phyloP scores from a whole-genome alignment of 441 rosid species.

The Croton laevigatus region DNA sequence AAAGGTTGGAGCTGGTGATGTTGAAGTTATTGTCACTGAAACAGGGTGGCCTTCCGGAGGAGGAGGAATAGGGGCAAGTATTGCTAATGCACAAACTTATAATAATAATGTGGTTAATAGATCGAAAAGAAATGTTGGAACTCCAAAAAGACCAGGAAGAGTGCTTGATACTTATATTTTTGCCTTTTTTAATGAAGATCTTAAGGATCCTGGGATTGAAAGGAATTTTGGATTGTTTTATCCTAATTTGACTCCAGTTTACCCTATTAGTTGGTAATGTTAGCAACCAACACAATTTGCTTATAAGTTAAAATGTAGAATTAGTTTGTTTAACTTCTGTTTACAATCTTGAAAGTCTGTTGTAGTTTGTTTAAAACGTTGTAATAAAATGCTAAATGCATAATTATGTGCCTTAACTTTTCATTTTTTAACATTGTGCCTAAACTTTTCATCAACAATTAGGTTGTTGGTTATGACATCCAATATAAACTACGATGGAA shows the following conservation, averaged over 20 bases:
- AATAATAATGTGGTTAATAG: conserved; percentile 10
- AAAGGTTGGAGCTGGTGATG: conserved; percentile 3
- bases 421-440: too few species aligned
- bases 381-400: too few species aligned
- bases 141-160: conserved; percentile 26
- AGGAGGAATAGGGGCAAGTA: conserved; percentile 11
- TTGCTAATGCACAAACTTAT: conserved; percentile 21
- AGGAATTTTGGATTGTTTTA: conserved; percentile 28
- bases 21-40: conserved; percentile 14
- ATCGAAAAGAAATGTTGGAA: conserved; percentile 9
- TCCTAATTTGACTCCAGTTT: conserved; percentile 16
- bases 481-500: too few species aligned
- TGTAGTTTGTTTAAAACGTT: too few species aligned
- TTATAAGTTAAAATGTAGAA: too few species aligned
- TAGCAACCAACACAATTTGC: not conserved
- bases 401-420: too few species aligned
- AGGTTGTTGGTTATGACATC: too few species aligned
- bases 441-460: too few species aligned
- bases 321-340: too few species aligned
- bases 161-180: conserved; percentile 5
- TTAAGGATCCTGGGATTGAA: conserved; percentile 22
- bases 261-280: conserved; percentile 1
- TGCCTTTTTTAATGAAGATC: conserved; percentile 24
- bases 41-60: conserved; percentile 26
- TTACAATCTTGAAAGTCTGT: too few species aligned